Conservation (phyloP, 345 rosid genomes). For the Lepidium didymum region DNA sequence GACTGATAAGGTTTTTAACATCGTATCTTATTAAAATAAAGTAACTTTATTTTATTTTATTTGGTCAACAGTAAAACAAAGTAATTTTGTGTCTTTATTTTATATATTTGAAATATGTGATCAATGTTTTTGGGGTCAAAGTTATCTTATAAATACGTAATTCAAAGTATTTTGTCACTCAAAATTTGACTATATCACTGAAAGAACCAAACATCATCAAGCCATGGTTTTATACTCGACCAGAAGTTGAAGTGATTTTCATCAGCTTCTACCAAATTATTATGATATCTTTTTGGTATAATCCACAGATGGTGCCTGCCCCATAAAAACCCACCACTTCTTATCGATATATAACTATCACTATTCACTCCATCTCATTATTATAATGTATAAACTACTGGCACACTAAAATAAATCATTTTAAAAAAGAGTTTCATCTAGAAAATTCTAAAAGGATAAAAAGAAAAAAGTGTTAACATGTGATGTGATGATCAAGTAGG, state of each 20-base stretch:
- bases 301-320: conserved; percentile 26
- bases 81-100: not conserved
- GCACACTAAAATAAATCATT: not conserved
- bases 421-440: not conserved
- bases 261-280: not conserved
- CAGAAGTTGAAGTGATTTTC: no score
- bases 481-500: conserved; percentile 27
- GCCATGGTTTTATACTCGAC: no score
- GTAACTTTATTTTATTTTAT: not conserved
- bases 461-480: conserved; percentile 19
- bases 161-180: no score
- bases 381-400: not conserved
- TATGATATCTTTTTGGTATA: conserved; percentile 16
- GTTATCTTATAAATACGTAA: not conserved
- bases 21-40: not conserved
- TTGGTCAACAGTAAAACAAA: not conserved
- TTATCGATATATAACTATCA: not conserved
- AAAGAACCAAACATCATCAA: no score
- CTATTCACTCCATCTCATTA: not conserved
- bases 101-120: not conserved
- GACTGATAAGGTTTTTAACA: not conserved
- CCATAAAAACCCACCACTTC: conserved; percentile 18
- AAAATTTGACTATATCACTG: no score
- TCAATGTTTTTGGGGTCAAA: not conserved
- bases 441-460: not conserved